Evolutionary conservation across 2,329 filamentous ascomycete genomes (phyloP).

Genomic region (Neoscytalidium dimidiatum): DNA sequence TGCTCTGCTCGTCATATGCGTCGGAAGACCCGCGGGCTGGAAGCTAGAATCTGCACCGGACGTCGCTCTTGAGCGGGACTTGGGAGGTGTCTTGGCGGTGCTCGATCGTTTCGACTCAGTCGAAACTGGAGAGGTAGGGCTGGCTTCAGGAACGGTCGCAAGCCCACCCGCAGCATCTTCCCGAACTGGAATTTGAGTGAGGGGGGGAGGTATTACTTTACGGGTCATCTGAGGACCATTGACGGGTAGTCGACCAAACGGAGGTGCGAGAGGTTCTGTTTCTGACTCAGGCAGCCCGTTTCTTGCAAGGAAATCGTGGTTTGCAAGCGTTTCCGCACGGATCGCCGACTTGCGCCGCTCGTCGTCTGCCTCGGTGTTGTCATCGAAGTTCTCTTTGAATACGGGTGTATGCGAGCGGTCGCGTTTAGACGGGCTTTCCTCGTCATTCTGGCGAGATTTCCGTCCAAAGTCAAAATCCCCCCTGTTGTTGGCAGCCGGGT

Average conservation of each 20-base stretch:
- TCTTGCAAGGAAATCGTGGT: constrained; percentile 46
- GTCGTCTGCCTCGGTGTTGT: constrained; percentile 45
- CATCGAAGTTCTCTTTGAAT: constrained; percentile 62
- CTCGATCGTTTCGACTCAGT: constrained; percentile 12
- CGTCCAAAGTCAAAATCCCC: neutral
- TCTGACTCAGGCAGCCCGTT: constrained; percentile 10
- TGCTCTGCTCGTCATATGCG: constrained; percentile 63
- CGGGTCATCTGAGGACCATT: neutral
- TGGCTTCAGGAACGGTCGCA: constrained; percentile 13
- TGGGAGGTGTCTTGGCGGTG: constrained; percentile 35
- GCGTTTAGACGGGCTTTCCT: constrained; percentile 36
- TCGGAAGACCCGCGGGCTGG: constrained; percentile 39
- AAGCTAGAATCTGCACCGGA: constrained; percentile 40
- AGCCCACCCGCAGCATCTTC: constrained; percentile 10
- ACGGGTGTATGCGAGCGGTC: constrained; percentile 56
- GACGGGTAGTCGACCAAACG: constrained; percentile 1
- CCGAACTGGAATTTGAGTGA: constrained; percentile 16
- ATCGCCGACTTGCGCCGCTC: constrained; percentile 44
- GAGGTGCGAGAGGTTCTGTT: constrained; percentile 6
- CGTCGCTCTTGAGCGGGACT: constrained; percentile 37
- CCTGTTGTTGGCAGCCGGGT: neutral
- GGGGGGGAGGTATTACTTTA: constrained; percentile 34
- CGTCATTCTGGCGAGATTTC: constrained; percentile 20
- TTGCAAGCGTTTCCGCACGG: constrained; percentile 50
- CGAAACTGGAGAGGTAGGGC: constrained; percentile 4